Evolutionary conservation across 352 stramenopile species (phyloP), one percentile per base, ranked within the genome.

Genomic region (Halophytophthora polymorphica): DNA sequence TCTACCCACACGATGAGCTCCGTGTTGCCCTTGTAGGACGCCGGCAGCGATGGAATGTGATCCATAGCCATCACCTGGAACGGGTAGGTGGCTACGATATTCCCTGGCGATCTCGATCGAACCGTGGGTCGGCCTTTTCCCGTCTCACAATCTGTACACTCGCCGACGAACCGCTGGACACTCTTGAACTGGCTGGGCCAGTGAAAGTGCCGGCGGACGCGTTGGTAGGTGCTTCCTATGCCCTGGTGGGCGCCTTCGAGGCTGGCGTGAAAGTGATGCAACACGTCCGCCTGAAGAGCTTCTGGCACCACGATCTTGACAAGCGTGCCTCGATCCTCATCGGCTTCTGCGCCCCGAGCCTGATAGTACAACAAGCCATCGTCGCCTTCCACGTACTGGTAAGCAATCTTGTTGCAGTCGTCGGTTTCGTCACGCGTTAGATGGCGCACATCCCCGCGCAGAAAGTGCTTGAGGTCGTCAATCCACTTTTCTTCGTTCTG

Each of bases 61-160:
- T 70, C 56, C 61, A 65, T 61, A 0, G 44, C 50, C 2, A 69
- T 15, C 8, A 69, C 45, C 41, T 65, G 33, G 34, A 62, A 65
- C 18, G 61, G 56, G 5, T 45, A 23, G 3, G 46, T 45, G 0
- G 50, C 43, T 1, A 43, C 7, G 6, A 71, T 52, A 15, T 53
- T 62, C 36, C 53, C 53, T 7, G 53, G 53, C 29, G 53, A 51
- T n/a, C n/a, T n/a, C n/a, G n/a, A n/a, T n/a, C n/a, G n/a, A n/a
- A n/a, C n/a, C n/a, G n/a, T n/a, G n/a, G 56, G 56, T 6, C 22
- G 10, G 2, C 48, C 56, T 21, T 64, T 64, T 2, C 48, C 56
- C 1, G 56, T 58, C 25, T 58, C 39, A 41, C 51, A 59, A 34
- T 50, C 44, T 11, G 52, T 23, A 23, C 51, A 52, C 11, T 38